Evolutionary conservation across 331 rosid genomes (phyloP), one percentile per base, ranked within the genome.

Genomic region (Cydonia oblonga): DNA sequence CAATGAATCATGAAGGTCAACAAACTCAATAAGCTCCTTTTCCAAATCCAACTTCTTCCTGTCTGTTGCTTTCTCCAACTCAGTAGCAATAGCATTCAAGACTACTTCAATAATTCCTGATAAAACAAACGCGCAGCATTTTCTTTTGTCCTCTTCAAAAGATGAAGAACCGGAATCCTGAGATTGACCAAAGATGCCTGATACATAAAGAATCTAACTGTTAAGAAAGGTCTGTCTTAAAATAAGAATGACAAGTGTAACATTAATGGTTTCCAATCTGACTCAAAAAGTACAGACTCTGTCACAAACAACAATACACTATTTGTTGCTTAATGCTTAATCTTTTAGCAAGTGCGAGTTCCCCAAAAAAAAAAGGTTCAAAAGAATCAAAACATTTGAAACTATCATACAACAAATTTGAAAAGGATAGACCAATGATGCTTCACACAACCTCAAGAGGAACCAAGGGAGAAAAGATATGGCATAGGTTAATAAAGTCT

Each of bases 51-150:
- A 51, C 33, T 71, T 82, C 59, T 63, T 66, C 44, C 40, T 26
- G 19, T 71, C 83, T 8, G 83, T 61, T 71, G 79, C 79, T 67
- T 75, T 82, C 66, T 75, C 86, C 70, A 79, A 72, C 61, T 79
- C 86, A 71, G 65, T 63, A 66, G 73, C 83, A 66, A 79, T 62
- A 25, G 68, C 51, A 71, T 79, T 82, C 72, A 79, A 49, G 14
- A 82, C 62, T 60, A 82, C 86, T 72, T 82, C 83, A 62, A 79
- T 75, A 23, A 79, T 68, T 75, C 86, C 83, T 23, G 72, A 67
- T 71, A 79, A 67, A 59, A 82, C 71, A 29, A 71, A 19, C 7
- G 73, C n/a, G 16, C 66, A 51, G 59, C 75, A 75, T 75, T 26
- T 82, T 15, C 73, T 61, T 75, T 72, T 79, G 32, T 75, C 71